Evolutionary conservation across 2,329 filamentous ascomycete genomes (phyloP), one percentile per base, ranked within the genome.

Genomic region (Aspergillus sp.): DNA sequence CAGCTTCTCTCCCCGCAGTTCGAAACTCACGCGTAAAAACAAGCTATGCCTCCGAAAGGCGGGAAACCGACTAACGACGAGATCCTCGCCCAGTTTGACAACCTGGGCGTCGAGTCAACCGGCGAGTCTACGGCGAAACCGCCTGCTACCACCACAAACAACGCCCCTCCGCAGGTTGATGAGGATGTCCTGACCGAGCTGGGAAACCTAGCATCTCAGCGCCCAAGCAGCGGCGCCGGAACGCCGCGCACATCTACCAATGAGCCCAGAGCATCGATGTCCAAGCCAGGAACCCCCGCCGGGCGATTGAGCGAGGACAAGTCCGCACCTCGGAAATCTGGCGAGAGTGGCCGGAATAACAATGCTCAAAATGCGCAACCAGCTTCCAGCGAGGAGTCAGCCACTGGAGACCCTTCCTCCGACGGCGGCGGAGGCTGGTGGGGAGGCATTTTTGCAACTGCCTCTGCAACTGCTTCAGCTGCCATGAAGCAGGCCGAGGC

Each of bases 401-500:
- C 77, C 4, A 71, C 75, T 46, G 79, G 82, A 57, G 79, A 84
- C 64, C 53, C 70, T 52, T 58, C 69, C 56, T 71, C 70, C 50
- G 58, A 56, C 41, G 86, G 89, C 59, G 90, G 91, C 63, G 89
- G 91, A 52, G 89, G 91, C 55, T 96, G 91, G 90, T 96, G 91
- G 90, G 91, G 92, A 70, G 89, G 91, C 21, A 78, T 97, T 52
- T 84, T 95, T 68, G 90, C 90, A 41, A 93, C 91, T 0, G 92
- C 92, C 35, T 86, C 80, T 68, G 90, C 90, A 43, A 93, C 91
- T 0, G 92, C 92, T 37, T 86, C 80, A 54, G 81, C 82, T 50
- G 82, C 82, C 35, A 84, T 96, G 77, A 96, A 96, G 80, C 91
- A 93, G 74, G 93, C 95, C 47, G 93, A 97, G 76, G 91, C 89